Conservation (phyloP, 2,329 filamentous ascomycete genomes). For the Penicillium sp. region DNA sequence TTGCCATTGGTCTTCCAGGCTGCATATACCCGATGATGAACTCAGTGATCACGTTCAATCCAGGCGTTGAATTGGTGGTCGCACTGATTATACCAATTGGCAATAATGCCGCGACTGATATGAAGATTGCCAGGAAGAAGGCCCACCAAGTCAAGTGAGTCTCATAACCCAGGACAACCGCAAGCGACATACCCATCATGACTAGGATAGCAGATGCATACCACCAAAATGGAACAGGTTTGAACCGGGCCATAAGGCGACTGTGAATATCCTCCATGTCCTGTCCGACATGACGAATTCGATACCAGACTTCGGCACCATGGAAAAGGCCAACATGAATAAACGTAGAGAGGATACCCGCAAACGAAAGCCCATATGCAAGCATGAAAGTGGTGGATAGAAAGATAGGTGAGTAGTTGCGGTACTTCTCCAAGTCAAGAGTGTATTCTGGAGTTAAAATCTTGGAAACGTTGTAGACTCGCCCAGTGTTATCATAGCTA, state of each 20-base stretch:
- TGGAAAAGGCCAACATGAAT: conserved; percentile 68
- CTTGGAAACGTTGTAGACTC: conserved; percentile 62
- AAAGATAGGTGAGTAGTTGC: conserved; percentile 61
- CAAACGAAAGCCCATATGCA: conserved; percentile 70
- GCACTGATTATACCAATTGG: conserved; percentile 65
- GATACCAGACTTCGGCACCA: conserved; percentile 64
- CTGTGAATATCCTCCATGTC: conserved; percentile 56
- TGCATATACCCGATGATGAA: conserved; percentile 73
- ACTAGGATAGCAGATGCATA: conserved; percentile 49
- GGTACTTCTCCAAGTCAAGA: conserved; percentile 64
- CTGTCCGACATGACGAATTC: conserved; percentile 59
- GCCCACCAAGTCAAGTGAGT: conserved; percentile 74
- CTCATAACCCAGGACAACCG: conserved; percentile 54
- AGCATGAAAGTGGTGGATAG: conserved; percentile 71
- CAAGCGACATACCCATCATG: conserved; percentile 53
- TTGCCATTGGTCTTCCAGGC: conserved; percentile 67
- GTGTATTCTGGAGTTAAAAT: conserved; percentile 64
- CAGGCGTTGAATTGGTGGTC: conserved; percentile 65
- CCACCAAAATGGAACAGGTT: conserved; percentile 59
- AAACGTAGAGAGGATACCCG: conserved; percentile 68
- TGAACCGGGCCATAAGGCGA: conserved; percentile 59
- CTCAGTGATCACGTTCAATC: conserved; percentile 72
- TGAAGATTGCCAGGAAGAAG: conserved; percentile 65
- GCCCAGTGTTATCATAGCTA: conserved; percentile 71
- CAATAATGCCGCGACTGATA: conserved; percentile 64